These are phyloP conservation scores for Silene uniflora DNA, from an alignment of 148 eudicot species.

Conservation along the genomic window DNA sequence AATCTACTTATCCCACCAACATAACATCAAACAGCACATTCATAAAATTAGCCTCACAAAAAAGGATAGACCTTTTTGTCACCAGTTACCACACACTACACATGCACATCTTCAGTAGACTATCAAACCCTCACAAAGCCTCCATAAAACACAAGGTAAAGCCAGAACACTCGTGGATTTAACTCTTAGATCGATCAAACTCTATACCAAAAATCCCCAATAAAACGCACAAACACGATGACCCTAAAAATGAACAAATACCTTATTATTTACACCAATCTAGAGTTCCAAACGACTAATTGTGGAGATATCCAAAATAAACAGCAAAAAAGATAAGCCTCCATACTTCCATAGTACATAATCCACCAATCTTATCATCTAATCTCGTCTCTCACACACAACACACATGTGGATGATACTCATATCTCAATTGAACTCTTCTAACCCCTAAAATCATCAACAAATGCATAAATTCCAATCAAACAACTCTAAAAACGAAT, in stretches of 20 bases:
- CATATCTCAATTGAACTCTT: background rate
- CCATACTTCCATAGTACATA: background rate
- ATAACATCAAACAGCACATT: background rate
- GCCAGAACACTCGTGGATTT: too few species aligned
- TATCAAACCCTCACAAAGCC: background rate
- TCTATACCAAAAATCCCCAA: too few species aligned
- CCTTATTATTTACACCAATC: too few species aligned
- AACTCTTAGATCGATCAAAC: too few species aligned
- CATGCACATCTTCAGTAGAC: background rate
- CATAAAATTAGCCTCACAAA: background rate
- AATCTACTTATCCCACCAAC: too few species aligned
- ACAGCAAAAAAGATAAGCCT: background rate
- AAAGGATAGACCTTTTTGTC: background rate
- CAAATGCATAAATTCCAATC: background rate
- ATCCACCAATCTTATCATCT: background rate
- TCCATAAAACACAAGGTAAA: too few species aligned
- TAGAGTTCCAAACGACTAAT: too few species aligned
- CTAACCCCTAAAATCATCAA: background rate
- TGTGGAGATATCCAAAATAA: too few species aligned
- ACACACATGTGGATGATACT: background rate
- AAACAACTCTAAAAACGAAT: background rate
- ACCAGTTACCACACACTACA: background rate
- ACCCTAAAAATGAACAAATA: too few species aligned
- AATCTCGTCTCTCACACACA: background rate
- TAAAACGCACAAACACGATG: too few species aligned